Conservation (phyloP, 2,329 filamentous ascomycete species). For the Septoria petroselini region DNA sequence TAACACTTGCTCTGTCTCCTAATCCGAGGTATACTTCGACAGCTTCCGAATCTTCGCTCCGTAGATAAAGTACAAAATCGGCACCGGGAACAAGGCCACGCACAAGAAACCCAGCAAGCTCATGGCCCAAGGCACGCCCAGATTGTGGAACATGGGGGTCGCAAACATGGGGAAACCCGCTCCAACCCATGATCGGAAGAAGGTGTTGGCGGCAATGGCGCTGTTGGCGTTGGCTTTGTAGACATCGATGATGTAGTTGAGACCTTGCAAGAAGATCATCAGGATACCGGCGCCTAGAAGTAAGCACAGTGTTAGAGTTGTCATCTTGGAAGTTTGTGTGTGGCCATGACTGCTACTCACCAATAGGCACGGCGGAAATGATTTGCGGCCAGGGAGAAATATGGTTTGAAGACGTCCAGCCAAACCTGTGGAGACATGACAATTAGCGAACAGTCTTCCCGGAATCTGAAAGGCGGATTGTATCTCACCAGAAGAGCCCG, state of each 20-base stretch:
- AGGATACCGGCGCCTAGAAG: constrained; percentile 34
- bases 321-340: neutral
- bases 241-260: constrained; percentile 49
- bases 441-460: neutral
- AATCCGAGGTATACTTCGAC: constrained; percentile 20
- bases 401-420: constrained; percentile 41
- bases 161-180: constrained; percentile 38
- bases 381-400: constrained; percentile 45
- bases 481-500: constrained; percentile 43
- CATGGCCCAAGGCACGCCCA: constrained; percentile 36
- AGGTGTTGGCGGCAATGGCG: constrained; percentile 40
- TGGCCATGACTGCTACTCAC: constrained; percentile 15
- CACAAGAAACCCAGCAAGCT: constrained; percentile 35
- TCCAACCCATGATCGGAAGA: constrained; percentile 33
- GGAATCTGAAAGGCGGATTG: neutral
- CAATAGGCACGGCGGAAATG: constrained; percentile 42
- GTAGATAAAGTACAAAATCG: constrained; percentile 32
- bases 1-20: constrained; percentile 1
- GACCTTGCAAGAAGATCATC: constrained; percentile 39
- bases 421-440: constrained; percentile 33
- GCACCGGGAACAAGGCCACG: constrained; percentile 31
- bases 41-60: constrained; percentile 29
- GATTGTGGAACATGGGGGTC: constrained; percentile 36
- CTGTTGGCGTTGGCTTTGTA: constrained; percentile 41
- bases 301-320: neutral